These are phyloP conservation scores for Backusella westeae DNA, from an alignment of 192 early-diverging fungal genomes.

Conservation along the genomic window DNA sequence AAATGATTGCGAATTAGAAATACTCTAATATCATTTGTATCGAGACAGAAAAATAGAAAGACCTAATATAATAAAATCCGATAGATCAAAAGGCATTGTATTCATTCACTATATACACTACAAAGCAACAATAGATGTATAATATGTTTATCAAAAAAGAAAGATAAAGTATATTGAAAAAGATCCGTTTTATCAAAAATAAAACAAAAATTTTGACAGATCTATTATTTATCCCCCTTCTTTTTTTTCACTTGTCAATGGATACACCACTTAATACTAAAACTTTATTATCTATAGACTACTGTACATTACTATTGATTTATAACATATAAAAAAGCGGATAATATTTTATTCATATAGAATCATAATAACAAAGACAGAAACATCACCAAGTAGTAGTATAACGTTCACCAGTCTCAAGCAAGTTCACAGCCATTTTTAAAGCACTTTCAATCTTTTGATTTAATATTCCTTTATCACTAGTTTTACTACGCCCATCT, in stretches of 20 bases:
- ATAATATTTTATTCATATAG: background rate
- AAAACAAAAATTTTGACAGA: background rate
- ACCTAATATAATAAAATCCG: background rate
- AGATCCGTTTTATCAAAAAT: background rate
- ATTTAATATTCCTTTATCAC: conserved; percentile 28
- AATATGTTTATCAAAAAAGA: too few species aligned
- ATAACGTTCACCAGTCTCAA: conserved; percentile 34
- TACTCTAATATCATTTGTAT: background rate
- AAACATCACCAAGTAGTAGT: conserved; percentile 8
- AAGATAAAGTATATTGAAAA: too few species aligned
- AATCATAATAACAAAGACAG: background rate
- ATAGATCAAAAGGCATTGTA: too few species aligned
- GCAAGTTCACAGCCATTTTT: conserved; percentile 26
- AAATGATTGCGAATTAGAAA: background rate
- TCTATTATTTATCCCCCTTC: background rate
- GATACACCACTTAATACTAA: background rate
- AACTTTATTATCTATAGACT: background rate
- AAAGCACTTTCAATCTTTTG: conserved; percentile 30
- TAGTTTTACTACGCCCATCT: background rate
- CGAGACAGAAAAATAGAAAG: background rate
- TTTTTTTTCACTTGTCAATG: background rate
- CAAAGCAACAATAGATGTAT: too few species aligned
- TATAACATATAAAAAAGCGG: background rate
- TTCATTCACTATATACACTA: too few species aligned
- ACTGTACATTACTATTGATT: background rate